A percentile compares a stretch with the other conserved stretches of the same genome.
Conservation (phyloP, 1,284 basidiomycete genomes). For the Phlebopus sp. region DNA sequence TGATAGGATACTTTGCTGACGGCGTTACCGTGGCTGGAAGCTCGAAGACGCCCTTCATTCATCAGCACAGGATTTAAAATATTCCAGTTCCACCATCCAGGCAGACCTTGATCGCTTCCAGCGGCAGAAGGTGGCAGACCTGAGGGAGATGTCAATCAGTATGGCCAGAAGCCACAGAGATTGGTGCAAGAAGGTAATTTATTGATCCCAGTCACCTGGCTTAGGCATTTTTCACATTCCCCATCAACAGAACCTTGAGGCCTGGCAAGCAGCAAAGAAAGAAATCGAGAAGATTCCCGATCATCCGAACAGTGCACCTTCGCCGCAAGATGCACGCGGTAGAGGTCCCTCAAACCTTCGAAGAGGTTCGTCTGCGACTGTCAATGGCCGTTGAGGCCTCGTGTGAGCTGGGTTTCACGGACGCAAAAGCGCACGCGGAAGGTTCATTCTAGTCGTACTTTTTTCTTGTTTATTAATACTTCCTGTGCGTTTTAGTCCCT, state of each 20-base stretch:
- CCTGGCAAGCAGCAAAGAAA: conserved; percentile 93
- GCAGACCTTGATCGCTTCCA: conserved; percentile 98
- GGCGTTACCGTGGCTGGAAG: conserved; percentile 40
- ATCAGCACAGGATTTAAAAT: conserved; percentile 90
- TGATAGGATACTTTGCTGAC: conserved; percentile 18
- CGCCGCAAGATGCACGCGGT: conserved; percentile 33
- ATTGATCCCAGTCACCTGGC: conserved; percentile 4
- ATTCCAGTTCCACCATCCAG: conserved; percentile 94
- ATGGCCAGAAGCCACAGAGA: conserved; percentile 91
- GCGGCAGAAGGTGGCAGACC: conserved; percentile 95
- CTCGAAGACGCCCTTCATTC: conserved; percentile 90
- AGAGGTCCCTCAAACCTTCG: conserved; percentile 38
- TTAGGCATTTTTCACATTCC: conserved; percentile 13
- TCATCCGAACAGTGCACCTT: conserved; percentile 73
- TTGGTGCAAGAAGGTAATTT: conserved; percentile 87
- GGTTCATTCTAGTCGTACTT: conserved; percentile 10
- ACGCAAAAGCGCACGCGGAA: conserved; percentile 14
- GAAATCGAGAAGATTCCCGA: conserved; percentile 88
- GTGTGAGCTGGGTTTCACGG: conserved; percentile 7
- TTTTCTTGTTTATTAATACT: background rate
- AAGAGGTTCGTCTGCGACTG: conserved; percentile 61
- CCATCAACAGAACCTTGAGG: conserved; percentile 79
- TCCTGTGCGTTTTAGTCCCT: conserved; percentile 9
- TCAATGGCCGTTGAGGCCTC: conserved; percentile 43
- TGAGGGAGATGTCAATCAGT: conserved; percentile 88